Base-by-base conservation (phyloP, 352 stramenopile genomes). In the Phytophthora aleatoria region DNA sequence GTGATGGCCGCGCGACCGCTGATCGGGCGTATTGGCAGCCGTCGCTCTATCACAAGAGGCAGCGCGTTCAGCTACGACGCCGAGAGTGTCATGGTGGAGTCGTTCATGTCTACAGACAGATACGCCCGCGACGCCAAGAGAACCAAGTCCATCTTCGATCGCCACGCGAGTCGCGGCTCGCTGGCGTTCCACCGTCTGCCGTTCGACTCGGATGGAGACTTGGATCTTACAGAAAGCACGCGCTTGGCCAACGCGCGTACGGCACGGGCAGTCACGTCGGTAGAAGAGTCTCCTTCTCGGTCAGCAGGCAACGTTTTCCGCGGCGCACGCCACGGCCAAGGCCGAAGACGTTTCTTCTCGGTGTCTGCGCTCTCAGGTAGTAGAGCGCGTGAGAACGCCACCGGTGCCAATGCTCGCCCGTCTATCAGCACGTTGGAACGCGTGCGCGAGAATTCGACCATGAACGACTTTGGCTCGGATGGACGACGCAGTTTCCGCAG, bases 21-120 rank as follows among this genome's bases (percentile, higher is more conserved):
- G 16, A 68, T 62, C 11, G 59, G 69, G 2, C 67, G 69, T 24
- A 13, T 80, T 12, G 70, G 55, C 15, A 79, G 56, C 72, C 79
- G 62, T n/a, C 56, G 60, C 24, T 77, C 70, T 1, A 47, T 60
- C 5, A 81, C 75, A 27, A 82, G 88, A 48, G 88, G 88, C 47
- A 91, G 76, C 50, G 88, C 88, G 4, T 96, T 96, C 69, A 95
- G 88, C 64, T 96, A 96, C 73, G 88, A 96, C 35, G 86, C 88
- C 20, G 88, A 96, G 60, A 91, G 83, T 73, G 83, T 96, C 39
- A 95, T 96, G 88, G 88, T 94, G 27, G 85, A 95, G 67, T 92
- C 85, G 30, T 96, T 92, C 73, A 91, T 96, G 76, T 82, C 86
- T 0, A 90, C 82, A 6, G 80, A 95, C 54, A 74, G 85, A 5